Conservation (phyloP, 345 rosid genomes). For the Linum usitatissimum region DNA sequence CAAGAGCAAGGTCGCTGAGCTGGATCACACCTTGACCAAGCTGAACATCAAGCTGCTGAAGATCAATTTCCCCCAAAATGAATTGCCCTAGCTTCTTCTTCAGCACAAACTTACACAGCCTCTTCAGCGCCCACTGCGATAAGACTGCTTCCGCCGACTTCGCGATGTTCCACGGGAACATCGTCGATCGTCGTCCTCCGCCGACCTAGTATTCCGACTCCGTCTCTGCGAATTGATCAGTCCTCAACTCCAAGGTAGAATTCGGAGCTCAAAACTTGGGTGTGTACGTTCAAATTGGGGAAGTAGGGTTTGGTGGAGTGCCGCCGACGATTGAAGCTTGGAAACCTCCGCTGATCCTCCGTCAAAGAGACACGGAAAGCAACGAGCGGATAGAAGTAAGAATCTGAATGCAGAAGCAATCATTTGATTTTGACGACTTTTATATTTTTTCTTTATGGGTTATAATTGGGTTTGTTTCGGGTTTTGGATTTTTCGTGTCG, state of each 20-base stretch:
- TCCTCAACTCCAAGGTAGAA: background rate
- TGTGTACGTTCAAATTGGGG: background rate
- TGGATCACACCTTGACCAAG: slow-evolving; percentile 65
- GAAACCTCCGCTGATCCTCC: slow-evolving; percentile 7
- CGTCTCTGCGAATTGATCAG: background rate
- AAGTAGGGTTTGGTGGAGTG: slow-evolving; percentile 3
- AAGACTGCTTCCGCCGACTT: slow-evolving; percentile 68
- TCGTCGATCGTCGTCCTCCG: slow-evolving; percentile 9
- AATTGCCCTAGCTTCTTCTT: slow-evolving; percentile 89
- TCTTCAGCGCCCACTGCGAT: slow-evolving; percentile 84
- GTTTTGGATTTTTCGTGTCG: background rate
- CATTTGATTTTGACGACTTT: background rate
- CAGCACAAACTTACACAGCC: slow-evolving; percentile 63
- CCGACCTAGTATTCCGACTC: background rate
- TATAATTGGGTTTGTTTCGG: too few relatives aligned
- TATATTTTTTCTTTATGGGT: too few relatives aligned
- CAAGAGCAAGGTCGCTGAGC: slow-evolving; percentile 74
- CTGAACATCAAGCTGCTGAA: slow-evolving; percentile 90
- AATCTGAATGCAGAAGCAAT: background rate
- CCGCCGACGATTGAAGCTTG: slow-evolving; percentile 14
- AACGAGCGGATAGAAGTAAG: background rate
- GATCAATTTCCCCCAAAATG: slow-evolving; percentile 77
- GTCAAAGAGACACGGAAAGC: slow-evolving; percentile 2
- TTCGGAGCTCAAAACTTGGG: background rate
- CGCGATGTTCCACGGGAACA: slow-evolving; percentile 52